Base-by-base conservation (phyloP, 148 eudicot genomes). In the Vaccinium vitisidaea region DNA sequence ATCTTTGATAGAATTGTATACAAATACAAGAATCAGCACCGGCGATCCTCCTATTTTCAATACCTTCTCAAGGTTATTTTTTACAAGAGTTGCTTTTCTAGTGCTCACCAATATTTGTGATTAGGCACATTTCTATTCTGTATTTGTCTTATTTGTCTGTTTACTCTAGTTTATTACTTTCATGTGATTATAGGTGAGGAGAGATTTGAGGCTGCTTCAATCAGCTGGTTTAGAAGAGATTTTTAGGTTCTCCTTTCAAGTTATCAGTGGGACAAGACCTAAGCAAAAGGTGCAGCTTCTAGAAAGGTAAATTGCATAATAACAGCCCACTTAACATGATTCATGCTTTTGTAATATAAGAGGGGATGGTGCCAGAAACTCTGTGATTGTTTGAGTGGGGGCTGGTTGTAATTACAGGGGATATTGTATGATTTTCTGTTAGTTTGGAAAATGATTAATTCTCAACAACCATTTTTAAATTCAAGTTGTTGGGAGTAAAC, bases 1-100 rank as follows among this genome's bases (percentile, higher is more conserved):
- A 90, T 95, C 86, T 90, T 97, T 13, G 95, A 97, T 82, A 92
- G 98, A 53, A 89, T 97, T 82, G 85, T 94, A 1, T 94, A 95
- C 85, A 95, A 97, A 87, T 92, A 95, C 90, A 95, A 97, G 87
- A 97, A 97, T 88, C 99, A 97, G 90, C 99, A 97, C 75, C 88
- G 99, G 12, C 92, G 99, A 67, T 84, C 90, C 83, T 91, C 93
- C 21, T 95, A 97, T 84, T 97, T 97, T 82, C 98, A 94, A 81
- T 93, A 88, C 87, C 90, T 97, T 83, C 80, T 91, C 11, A 97
- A 94, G 99, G 99, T 96, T 76, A 69, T 39, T 5, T 39, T 53
- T 16, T 74, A 54, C 8, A 12, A 13, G 39, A 13, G 43, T 79
- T 80, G 8, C 0, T 36, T 58, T 58, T 65, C 27, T 23, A 27